Conservation (phyloP, 306 rosid genomes). For the Sindora glabra region DNA sequence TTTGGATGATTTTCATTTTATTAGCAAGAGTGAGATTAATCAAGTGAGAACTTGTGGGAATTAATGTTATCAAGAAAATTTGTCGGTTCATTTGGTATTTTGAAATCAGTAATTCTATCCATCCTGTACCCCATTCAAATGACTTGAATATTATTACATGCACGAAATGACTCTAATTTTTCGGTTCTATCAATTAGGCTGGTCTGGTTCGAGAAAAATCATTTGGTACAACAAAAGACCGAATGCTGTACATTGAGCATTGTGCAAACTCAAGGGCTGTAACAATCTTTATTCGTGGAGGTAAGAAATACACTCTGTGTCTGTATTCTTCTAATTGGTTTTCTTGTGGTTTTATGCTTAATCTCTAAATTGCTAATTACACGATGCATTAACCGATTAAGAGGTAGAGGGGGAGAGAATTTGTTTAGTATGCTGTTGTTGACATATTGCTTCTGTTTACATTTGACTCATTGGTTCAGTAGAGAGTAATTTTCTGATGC, state of each 20-base stretch:
- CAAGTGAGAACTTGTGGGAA: neutral
- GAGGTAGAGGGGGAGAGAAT: neutral
- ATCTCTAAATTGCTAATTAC: too few species aligned
- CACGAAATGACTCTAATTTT: too few species aligned
- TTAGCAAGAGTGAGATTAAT: neutral
- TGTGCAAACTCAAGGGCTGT: slow-evolving; percentile 98
- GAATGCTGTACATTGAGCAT: slow-evolving; percentile 93
- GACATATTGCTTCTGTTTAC: neutral
- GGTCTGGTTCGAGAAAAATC: slow-evolving; percentile 91
- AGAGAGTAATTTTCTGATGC: neutral
- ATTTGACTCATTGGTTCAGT: neutral
- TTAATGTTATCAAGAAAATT: neutral
- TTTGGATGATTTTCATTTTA: neutral
- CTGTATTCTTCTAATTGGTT: neutral
- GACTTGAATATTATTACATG: too few species aligned
- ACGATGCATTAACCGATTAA: neutral
- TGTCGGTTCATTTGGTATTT: neutral
- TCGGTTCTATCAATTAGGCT: slow-evolving; percentile 38
- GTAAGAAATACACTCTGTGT: slow-evolving; percentile 25
- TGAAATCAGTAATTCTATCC: neutral
- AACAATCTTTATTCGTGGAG: slow-evolving; percentile 88
- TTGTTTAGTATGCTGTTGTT: neutral
- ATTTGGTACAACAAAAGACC: slow-evolving; percentile 94
- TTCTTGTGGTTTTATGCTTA: neutral
- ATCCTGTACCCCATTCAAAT: neutral